Evolutionary conservation across 2,329 filamentous ascomycete species (phyloP), one percentile per base, ranked within the genome.

Genomic region (Penicillium hordei): DNA sequence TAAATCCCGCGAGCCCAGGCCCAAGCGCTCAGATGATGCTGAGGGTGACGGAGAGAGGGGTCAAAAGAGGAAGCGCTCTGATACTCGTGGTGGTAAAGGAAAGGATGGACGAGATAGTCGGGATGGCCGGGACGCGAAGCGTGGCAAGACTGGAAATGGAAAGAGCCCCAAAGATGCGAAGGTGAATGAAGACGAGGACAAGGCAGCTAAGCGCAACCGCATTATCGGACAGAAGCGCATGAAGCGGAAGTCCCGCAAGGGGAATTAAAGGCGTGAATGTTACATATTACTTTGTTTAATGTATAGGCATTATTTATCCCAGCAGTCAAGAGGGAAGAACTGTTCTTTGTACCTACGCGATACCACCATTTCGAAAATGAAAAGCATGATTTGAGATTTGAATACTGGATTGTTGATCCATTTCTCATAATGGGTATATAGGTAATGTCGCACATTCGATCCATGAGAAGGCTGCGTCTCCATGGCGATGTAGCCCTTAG

Each of bases 181-280:
- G 17, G 46, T 49, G 8, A 66, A 72, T 17, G 74, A 75, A 34
- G 75, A 78, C 34, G 75, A 79, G 48, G 83, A 86, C 67, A 83
- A 81, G 60, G 78, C 85, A 53, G 83, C 83, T 27, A 84, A 83
- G 71, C 78, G 85, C 61, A 90, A 91, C 69, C 88, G 87, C 69
- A 90, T 97, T 69, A 95, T 96, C 74, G 88, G 86, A 48, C 88
- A 90, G 75, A 97, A 96, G 80, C 83, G 91, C 61, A 85, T 89
- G 79, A 84, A 89, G 80, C 85, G 91, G 54, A 81, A 79, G 63
- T 70, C 74, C 58, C 89, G 89, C 75, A 89, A 88, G 60, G 70
- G 72, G 45, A 73, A 56, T 48, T 57, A 40, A 57, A 45, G 61
- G 65, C 64, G 44, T 70, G 55, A 59, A 52, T 57, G 40, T 53